Conservation (phyloP, 75 land plant species). For the Picea glauca region DNA sequence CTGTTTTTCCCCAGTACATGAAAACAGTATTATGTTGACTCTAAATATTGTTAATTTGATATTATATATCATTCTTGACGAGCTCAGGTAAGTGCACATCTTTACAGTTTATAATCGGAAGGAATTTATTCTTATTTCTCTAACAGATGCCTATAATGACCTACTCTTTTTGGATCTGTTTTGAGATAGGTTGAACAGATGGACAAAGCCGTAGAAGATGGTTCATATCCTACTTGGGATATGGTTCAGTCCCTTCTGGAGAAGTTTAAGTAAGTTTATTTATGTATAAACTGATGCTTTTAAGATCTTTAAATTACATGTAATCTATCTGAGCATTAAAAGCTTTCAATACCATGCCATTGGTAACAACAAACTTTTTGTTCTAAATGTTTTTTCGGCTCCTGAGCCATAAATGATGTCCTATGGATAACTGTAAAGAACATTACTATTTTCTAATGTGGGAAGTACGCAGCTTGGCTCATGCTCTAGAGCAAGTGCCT, state of each 20-base stretch:
- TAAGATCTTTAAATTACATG: neutral
- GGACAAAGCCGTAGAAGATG: slow-evolving; percentile 24
- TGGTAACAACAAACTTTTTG: neutral
- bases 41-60: too few species aligned
- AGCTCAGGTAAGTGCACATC: too few species aligned
- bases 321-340: neutral
- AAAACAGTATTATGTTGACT: too few species aligned
- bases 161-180: neutral
- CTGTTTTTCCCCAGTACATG: too few species aligned
- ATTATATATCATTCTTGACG: too few species aligned
- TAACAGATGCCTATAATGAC: neutral
- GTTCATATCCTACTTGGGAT: slow-evolving; percentile 16
- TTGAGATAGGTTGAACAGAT: slow-evolving; percentile 18
- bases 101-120: too few species aligned
- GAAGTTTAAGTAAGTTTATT: slow-evolving; percentile 17
- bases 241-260: slow-evolving; percentile 11
- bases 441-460: neutral
- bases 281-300: slow-evolving; percentile 4
- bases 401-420: too few species aligned
- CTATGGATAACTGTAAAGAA: neutral
- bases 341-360: neutral
- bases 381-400: neutral
- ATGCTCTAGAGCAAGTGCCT: neutral
- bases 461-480: neutral
- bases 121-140: neutral